Evolutionary conservation across 345 rosid genomes (phyloP), one percentile per base, ranked within the genome.

Genomic region (Lumnitzera racemosa): DNA sequence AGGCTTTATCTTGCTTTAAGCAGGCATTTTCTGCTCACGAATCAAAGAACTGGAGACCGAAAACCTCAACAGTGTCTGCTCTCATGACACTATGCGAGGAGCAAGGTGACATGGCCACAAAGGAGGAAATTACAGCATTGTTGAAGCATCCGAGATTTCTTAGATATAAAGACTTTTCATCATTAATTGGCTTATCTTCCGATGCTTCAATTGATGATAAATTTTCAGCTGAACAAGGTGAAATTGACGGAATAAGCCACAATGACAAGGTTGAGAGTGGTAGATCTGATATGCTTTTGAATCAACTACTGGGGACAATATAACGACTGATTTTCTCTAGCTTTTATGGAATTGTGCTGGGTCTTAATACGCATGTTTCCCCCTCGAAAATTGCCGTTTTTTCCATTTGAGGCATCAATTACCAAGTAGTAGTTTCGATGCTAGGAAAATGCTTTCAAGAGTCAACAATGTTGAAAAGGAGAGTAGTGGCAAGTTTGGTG

Each of bases 31-130:
- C 69, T 11, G 74, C 76, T 4, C 73, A 74, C 16, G 81, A 82
- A 57, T 78, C 83, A 14, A 77, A 49, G 71, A 79, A 71, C 53
- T 90, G 95, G 97, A 85, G 80, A 80, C 92, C 92, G 11, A 87
- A 80, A 68, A 84, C 83, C 55, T 54, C 62, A 68, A 71, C 60
- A 62, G 43, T 90, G 36, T 56, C 77, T 12, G 57, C 76, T 67
- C 83, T 85, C 76, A 70, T 80, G 29, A 73, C 71, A 60, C 83
- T 81, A 2, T 91, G 98, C 31, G 81, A 82, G 51, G 96, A 80
- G 68, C 89, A 75, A 71, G 79, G 64, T 56, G 83, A 86, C 60
- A 59, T 20, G 49, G 56, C 59, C 69, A 75, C 81, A 49, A 87
- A 78, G 69, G 87, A 83, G 65, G 77, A 71, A 49, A 65, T 91